phyloP scores from a whole-genome alignment of 805 yeast species.

The Wickerhamiella lipophila region DNA sequence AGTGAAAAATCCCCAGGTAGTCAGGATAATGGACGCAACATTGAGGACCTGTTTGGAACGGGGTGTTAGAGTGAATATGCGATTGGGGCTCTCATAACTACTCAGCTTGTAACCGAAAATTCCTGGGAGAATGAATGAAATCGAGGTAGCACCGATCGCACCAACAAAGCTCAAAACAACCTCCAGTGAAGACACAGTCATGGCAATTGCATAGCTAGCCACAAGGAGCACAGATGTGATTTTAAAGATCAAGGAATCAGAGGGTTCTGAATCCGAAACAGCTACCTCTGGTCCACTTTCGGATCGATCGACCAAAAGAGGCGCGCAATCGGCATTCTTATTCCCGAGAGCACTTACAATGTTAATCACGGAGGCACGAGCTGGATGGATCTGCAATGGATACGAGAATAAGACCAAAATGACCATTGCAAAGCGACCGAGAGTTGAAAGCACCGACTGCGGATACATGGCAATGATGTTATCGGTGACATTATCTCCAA shows the following conservation, averaged over 20 bases:
- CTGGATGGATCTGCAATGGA: conserved; percentile 85
- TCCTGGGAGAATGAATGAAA: conserved; percentile 84
- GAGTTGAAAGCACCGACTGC: conserved; percentile 46
- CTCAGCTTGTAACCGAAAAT: conserved; percentile 59
- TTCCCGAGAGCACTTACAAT: conserved; percentile 36
- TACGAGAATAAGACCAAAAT: conserved; percentile 70
- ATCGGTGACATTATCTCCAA: conserved; percentile 68
- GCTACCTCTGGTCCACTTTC: background rate
- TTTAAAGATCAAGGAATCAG: background rate
- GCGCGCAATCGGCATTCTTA: background rate
- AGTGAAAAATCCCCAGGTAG: conserved; percentile 56
- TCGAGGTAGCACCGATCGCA: conserved; percentile 84
- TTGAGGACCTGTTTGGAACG: conserved; percentile 17
- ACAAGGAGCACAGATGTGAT: conserved; percentile 37
- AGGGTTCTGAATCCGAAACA: background rate
- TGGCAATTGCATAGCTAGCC: conserved; percentile 50
- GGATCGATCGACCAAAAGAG: conserved; percentile 12
- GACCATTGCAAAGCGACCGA: conserved; percentile 73
- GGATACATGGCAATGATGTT: conserved; percentile 74
- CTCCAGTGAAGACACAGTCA: conserved; percentile 59
- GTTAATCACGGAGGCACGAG: conserved; percentile 68
- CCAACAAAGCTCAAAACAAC: conserved; percentile 79
- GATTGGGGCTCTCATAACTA: conserved; percentile 9
- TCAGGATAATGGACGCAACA: conserved; percentile 41
- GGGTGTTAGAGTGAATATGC: conserved; percentile 13